A percentile compares a stretch with the other conserved stretches of the same genome.
Conservation (phyloP, 148 eudicot genomes). For the Cornus florida region DNA sequence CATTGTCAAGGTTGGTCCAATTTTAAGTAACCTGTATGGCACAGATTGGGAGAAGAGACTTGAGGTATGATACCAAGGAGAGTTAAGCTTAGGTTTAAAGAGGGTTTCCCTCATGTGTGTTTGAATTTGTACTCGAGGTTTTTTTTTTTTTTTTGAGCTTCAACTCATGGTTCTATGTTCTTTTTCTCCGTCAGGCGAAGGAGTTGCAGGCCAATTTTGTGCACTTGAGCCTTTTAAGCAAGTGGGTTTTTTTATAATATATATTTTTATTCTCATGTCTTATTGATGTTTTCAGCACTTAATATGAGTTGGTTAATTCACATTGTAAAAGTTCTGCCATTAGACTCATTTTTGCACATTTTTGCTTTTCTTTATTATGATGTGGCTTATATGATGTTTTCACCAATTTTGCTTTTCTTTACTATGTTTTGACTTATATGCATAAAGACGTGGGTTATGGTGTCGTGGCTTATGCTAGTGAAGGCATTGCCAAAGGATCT, state of each 20-base stretch:
- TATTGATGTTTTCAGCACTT: background rate
- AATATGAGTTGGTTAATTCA: background rate
- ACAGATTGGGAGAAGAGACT: conserved; percentile 89
- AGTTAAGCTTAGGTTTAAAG: background rate
- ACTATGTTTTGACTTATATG: background rate
- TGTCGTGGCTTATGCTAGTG: too few species aligned
- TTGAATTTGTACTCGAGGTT: background rate
- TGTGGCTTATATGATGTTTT: background rate
- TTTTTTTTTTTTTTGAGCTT: background rate
- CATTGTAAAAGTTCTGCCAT: too few species aligned
- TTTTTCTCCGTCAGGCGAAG: conserved; percentile 54
- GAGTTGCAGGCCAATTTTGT: conserved; percentile 87
- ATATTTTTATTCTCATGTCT: conserved; percentile 1
- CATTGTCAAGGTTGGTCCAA: conserved; percentile 69
- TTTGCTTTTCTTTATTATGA: background rate
- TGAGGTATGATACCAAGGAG: conserved; percentile 44
- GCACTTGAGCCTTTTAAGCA: conserved; percentile 84
- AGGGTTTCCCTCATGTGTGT: background rate
- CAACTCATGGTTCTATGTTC: background rate
- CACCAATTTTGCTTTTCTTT: background rate
- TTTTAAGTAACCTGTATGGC: conserved; percentile 64
- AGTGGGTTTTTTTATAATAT: conserved; percentile 43
- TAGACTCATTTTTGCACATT: background rate
- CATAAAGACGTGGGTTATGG: background rate
- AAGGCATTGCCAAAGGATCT: background rate